Conservation (phyloP, 2,329 filamentous ascomycete genomes). For the Elsinoe australis region DNA sequence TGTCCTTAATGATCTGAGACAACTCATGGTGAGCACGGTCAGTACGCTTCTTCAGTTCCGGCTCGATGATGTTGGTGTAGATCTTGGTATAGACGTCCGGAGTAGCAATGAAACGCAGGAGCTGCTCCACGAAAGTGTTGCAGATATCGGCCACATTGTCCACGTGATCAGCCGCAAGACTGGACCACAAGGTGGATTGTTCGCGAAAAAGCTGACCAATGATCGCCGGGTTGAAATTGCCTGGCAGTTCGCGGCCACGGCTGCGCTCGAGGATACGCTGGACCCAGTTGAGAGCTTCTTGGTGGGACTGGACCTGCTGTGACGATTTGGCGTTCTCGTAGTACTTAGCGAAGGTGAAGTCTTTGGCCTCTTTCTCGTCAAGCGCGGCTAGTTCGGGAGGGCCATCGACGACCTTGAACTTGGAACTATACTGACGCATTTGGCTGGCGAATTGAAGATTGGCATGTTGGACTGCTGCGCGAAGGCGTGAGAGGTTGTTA, state of each 20-base stretch:
- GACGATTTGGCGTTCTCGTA: slow-evolving; percentile 19
- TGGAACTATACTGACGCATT: slow-evolving; percentile 40
- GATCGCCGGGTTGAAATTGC: slow-evolving; percentile 53
- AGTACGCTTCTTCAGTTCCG: slow-evolving; percentile 35
- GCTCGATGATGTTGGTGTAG: slow-evolving; percentile 34
- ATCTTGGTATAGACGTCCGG: slow-evolving; percentile 35
- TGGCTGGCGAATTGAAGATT: slow-evolving; percentile 41
- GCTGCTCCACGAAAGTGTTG: slow-evolving; percentile 31
- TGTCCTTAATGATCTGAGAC: slow-evolving; percentile 42
- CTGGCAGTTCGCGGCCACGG: slow-evolving; percentile 51
- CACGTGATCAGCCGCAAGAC: slow-evolving; percentile 34
- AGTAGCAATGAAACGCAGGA: slow-evolving; percentile 35
- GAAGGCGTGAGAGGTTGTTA: slow-evolving; percentile 38
- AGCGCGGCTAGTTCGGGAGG: slow-evolving; percentile 17
- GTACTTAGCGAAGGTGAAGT: slow-evolving; percentile 20
- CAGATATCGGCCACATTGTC: slow-evolving; percentile 30
- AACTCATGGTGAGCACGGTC: slow-evolving; percentile 36
- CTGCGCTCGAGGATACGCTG: slow-evolving; percentile 35
- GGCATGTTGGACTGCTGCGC: slow-evolving; percentile 48
- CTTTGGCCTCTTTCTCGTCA: slow-evolving; percentile 20
- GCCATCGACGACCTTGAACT: slow-evolving; percentile 29
- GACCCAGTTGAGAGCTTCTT: slow-evolving; percentile 38
- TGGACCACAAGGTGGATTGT: slow-evolving; percentile 50
- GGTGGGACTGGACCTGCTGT: slow-evolving; percentile 4
- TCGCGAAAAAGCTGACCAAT: slow-evolving; percentile 53